These are phyloP conservation scores for Epichloe elymi DNA, from an alignment of 2,329 filamentous ascomycete species.

Conservation along the genomic window DNA sequence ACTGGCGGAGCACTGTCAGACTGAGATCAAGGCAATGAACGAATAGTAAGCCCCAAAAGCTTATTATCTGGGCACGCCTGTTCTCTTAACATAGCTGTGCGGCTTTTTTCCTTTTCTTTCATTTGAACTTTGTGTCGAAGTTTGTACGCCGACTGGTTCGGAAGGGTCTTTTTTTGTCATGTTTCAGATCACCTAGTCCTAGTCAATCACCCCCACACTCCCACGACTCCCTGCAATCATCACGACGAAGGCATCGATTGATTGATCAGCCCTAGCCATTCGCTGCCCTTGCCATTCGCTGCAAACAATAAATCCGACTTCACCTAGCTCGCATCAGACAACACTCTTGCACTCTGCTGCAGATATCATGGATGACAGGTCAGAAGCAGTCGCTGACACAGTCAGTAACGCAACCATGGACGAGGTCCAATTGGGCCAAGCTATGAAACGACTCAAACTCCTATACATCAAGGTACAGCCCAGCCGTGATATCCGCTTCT, in stretches of 20 bases:
- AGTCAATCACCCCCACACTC: too few relatives aligned
- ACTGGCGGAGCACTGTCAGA: too few relatives aligned
- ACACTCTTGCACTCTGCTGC: not conserved
- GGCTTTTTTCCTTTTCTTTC: too few relatives aligned
- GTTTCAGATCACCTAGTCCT: too few relatives aligned
- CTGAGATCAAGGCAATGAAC: too few relatives aligned
- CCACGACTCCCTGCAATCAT: not conserved
- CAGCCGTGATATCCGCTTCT: not conserved
- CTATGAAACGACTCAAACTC: slow-evolving; percentile 37
- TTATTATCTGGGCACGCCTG: too few relatives aligned
- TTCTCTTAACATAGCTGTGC: too few relatives aligned
- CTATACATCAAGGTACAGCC: slow-evolving; percentile 38
- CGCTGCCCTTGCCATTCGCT: not conserved
- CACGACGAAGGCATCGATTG: not conserved
- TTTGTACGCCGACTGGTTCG: too few relatives aligned
- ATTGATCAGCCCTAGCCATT: not conserved
- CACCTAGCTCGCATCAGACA: not conserved
- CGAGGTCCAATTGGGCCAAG: slow-evolving; percentile 36
- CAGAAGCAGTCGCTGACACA: not conserved
- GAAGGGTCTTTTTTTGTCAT: too few relatives aligned
- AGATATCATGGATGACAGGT: slow-evolving; percentile 4
- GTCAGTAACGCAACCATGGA: slow-evolving; percentile 20
- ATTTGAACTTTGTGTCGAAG: too few relatives aligned
- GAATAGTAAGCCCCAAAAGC: too few relatives aligned
- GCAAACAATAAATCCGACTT: not conserved